Evolutionary conservation across 139 green algal genomes (phyloP).

Genomic region (Asterochloris sp.): DNA sequence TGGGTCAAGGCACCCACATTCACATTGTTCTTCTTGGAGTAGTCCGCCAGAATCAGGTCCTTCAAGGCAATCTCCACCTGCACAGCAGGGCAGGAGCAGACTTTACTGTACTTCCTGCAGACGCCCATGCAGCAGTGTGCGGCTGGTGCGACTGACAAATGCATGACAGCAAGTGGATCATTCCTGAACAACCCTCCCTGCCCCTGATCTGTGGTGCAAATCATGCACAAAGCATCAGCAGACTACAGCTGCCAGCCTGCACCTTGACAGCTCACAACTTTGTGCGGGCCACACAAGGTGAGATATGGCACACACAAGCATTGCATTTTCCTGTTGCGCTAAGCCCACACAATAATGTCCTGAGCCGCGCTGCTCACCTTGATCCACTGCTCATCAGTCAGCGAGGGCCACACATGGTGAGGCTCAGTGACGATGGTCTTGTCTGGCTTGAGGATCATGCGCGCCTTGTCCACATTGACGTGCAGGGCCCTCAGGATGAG

Average conservation of each 20-base stretch:
- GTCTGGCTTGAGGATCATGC: constrained; percentile 96
- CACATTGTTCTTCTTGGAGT: constrained; percentile 99
- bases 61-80: constrained; percentile 89
- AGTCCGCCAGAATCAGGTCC: constrained; percentile 98
- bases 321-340: too few species aligned
- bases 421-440: constrained; percentile 93
- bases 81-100: background rate
- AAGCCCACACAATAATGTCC: too few species aligned
- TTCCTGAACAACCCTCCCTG: too few species aligned
- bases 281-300: too few species aligned
- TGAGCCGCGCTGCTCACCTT: constrained; percentile 66
- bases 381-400: constrained; percentile 99
- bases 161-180: background rate
- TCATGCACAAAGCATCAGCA: too few species aligned
- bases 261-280: too few species aligned
- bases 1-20: constrained; percentile 92
- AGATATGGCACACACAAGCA: background rate
- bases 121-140: too few species aligned
- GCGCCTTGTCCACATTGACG: constrained; percentile 98
- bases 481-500: constrained; percentile 97
- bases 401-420: constrained; percentile 97
- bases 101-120: background rate
- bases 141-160: background rate
- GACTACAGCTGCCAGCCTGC: too few species aligned
- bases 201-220: too few species aligned